phyloP scores from a whole-genome alignment of 164 flowering plant genomes.

The Chimonanthus praecox region DNA sequence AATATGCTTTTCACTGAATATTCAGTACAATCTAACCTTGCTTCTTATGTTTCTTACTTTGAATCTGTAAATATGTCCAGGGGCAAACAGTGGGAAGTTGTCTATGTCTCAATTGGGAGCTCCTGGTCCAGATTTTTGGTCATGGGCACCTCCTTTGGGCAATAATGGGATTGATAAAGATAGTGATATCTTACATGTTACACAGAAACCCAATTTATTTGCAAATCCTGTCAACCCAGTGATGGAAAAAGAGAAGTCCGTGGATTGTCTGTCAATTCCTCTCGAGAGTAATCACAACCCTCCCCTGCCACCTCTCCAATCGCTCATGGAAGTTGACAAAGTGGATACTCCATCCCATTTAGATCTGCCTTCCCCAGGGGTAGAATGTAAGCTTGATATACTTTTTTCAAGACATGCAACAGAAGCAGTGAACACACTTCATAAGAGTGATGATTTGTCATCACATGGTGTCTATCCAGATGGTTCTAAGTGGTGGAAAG shows the following conservation, averaged over 20 bases:
- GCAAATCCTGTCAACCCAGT: conserved; percentile 29
- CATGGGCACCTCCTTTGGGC: conserved; percentile 74
- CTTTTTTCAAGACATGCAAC: conserved; percentile 57
- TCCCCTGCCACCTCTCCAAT: conserved; percentile 76
- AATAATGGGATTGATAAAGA: conserved; percentile 19
- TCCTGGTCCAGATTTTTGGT: conserved; percentile 98
- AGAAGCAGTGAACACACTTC: conserved; percentile 69
- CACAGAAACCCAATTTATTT: conserved; percentile 22
- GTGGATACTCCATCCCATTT: conserved; percentile 21
- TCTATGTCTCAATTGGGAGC: conserved; percentile 29
- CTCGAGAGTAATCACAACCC: conserved; percentile 47
- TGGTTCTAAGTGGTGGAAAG: conserved; percentile 94
- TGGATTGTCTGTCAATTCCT: conserved; percentile 54
- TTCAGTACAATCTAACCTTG: neutral
- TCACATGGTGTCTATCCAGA: conserved; percentile 52
- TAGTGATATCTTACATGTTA: conserved; percentile 12
- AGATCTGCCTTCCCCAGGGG: conserved; percentile 28
- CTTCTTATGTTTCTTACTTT: neutral
- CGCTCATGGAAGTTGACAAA: conserved; percentile 48
- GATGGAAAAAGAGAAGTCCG: conserved; percentile 51
- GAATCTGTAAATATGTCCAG: conserved; percentile 22
- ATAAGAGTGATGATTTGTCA: conserved; percentile 24
- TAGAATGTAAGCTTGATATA: conserved; percentile 37
- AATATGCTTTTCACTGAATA: neutral
- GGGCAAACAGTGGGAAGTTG: conserved; percentile 18